Percentiles rank a stretch among this genome's conserved stretches.
Conservation (phyloP, 2,329 filamentous ascomycete genomes). For the Fusarium brachygibbosum region DNA sequence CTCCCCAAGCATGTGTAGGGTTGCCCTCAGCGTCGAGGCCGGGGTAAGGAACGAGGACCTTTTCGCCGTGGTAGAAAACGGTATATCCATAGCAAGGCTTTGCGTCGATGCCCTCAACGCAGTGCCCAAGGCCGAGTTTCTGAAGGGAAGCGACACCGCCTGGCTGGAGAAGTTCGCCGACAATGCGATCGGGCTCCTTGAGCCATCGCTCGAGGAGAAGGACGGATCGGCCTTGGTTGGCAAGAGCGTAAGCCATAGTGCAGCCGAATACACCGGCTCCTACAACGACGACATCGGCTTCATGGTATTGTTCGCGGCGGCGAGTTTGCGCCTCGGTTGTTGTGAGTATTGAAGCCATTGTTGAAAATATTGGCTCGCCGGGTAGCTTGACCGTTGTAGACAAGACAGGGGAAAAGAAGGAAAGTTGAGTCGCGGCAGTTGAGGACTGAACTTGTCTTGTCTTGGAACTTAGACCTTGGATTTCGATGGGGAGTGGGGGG, state of each 20-base stretch:
- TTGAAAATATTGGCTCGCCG: conserved; percentile 44
- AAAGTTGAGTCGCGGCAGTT: conserved; percentile 13
- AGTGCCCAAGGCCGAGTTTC: conserved; percentile 83
- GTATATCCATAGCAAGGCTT: conserved; percentile 88
- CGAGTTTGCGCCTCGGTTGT: conserved; percentile 59
- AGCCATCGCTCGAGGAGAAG: conserved; percentile 89
- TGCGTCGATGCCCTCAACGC: conserved; percentile 90
- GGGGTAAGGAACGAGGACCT: conserved; percentile 85
- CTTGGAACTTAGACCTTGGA: conserved; percentile 16
- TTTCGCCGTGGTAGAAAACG: conserved; percentile 82
- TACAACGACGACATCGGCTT: conserved; percentile 89
- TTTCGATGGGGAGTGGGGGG: conserved; percentile 41
- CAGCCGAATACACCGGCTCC: conserved; percentile 93
- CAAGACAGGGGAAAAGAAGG: not conserved
- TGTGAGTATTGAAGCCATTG: conserved; percentile 52
- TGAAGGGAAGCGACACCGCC: conserved; percentile 86
- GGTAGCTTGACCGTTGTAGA: conserved; percentile 7
- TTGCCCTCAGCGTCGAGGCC: conserved; percentile 64
- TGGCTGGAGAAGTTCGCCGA: conserved; percentile 94
- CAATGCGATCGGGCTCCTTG: conserved; percentile 94
- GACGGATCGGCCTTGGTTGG: conserved; percentile 90
- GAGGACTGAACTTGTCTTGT: conserved; percentile 17
- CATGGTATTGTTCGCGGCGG: conserved; percentile 69
- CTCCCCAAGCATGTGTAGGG: conserved; percentile 55
- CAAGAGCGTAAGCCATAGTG: conserved; percentile 85